Conservation (phyloP, 192 early-diverging fungal genomes). For the Endogone sp. region DNA sequence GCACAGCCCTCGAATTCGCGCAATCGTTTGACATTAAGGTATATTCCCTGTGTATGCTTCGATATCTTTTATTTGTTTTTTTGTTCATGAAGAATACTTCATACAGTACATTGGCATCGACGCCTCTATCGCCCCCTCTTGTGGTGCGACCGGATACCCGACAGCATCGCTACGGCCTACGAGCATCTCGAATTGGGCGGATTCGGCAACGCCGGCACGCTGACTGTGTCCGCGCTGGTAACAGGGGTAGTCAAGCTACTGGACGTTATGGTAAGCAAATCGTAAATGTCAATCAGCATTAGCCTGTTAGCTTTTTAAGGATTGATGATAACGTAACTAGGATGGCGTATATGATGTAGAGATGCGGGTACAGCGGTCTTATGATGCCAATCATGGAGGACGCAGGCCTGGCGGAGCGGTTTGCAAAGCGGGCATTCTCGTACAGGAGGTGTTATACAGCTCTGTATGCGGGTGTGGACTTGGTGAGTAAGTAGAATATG, state of each 20-base stretch:
- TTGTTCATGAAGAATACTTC: no score
- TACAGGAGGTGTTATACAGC: slow-evolving; percentile 10
- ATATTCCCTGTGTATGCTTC: neutral
- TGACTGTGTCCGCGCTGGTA: slow-evolving; percentile 10
- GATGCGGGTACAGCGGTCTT: slow-evolving; percentile 12
- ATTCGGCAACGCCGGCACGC: slow-evolving; percentile 11
- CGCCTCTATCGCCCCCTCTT: slow-evolving; percentile 11
- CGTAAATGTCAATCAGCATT: neutral
- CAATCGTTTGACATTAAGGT: neutral
- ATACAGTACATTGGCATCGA: slow-evolving; percentile 10
- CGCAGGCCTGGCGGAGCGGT: slow-evolving; percentile 6
- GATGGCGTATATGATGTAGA: no score
- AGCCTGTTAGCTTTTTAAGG: no score
- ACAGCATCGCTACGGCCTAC: slow-evolving; percentile 5
- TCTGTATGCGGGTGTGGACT: slow-evolving; percentile 17
- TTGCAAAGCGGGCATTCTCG: slow-evolving; percentile 1
- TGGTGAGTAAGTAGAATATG: slow-evolving; percentile 2
- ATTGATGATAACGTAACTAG: no score
- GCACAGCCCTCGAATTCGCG: neutral
- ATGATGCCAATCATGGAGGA: slow-evolving; percentile 20
- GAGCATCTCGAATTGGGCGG: neutral
- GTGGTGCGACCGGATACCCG: neutral
- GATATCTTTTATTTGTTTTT: no score
- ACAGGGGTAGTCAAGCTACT: slow-evolving; percentile 10
- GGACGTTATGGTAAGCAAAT: neutral